Evolutionary conservation across 176 grass and related monocot genomes (phyloP), one percentile per base, ranked within the genome.

Genomic region (Dactylis glomerata): DNA sequence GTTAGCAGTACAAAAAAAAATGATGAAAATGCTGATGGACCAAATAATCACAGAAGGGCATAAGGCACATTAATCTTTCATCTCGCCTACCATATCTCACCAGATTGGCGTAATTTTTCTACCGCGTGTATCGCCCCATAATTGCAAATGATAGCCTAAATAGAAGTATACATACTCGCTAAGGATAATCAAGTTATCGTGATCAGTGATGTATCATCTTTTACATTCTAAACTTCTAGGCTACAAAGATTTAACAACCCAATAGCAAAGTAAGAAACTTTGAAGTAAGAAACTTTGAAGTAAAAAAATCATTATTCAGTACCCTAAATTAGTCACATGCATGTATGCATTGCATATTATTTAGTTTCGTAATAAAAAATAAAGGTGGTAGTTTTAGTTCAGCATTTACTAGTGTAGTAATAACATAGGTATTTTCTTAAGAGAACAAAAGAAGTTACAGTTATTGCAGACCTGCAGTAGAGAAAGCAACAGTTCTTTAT

Each of bases 1-100:
- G 56, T 28, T 76, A 78, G 65, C 31, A 72, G 22, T 49, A 10
- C 23, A 49, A 78, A 86, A 59, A 30, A 51, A 55, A 56, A 57
- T 23, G 54, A 57, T 57, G n/a, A 57, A 34, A 26, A 83, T 19
- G 28, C 20, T 20, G 41, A 75, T 64, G 74, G 4, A 83, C 28
- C 23, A 31, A 66, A 41, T 26, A 47, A 69, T 59, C 75, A 36
- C 23, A 70, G 4, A 69, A 59, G 14, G 55, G 17, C 20, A 20
- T 6, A 59, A 46, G 26, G 40, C 34, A 30, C 41, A 83, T 59
- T 14, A 36, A 72, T 73, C 36, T 40, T 56, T 26, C 9, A 62
- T 65, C 6, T n/a, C n/a, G n/a, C n/a, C n/a, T n/a, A n/a, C n/a
- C n/a, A n/a, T n/a, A n/a, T n/a, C n/a, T n/a, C n/a, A n/a, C n/a